phyloP scores from a whole-genome alignment of 2,329 filamentous ascomycete species.

The Fusarium brevicatenulatum region DNA sequence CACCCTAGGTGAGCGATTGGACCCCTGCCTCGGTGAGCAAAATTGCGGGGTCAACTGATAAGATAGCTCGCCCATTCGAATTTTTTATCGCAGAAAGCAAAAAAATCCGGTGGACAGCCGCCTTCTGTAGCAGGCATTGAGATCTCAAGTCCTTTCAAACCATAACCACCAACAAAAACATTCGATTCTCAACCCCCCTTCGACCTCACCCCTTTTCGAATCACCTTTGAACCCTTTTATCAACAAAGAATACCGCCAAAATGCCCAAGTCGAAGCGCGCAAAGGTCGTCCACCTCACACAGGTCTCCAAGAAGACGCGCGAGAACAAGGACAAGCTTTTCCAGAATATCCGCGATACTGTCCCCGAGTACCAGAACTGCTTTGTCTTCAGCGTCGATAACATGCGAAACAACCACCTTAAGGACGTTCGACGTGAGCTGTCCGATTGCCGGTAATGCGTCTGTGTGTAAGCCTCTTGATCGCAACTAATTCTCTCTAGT shows the following conservation, averaged over 20 bases:
- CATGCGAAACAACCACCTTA: slow-evolving; percentile 97
- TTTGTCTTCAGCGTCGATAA: slow-evolving; percentile 96
- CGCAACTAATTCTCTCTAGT: slow-evolving; percentile 56
- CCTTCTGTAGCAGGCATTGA: slow-evolving; percentile 35
- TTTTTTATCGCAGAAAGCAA: slow-evolving; percentile 43
- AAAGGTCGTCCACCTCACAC: slow-evolving; percentile 88
- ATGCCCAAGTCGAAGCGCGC: slow-evolving; percentile 99
- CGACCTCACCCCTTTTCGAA: neutral
- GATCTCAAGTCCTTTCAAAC: slow-evolving; percentile 15
- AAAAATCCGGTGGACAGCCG: slow-evolving; percentile 42
- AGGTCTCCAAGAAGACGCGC: slow-evolving; percentile 91
- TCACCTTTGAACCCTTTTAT: neutral
- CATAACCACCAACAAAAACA: slow-evolving; percentile 1
- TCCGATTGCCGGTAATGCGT: slow-evolving; percentile 78
- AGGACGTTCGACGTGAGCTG: slow-evolving; percentile 87
- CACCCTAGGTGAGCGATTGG: slow-evolving; percentile 20
- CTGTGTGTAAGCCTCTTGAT: neutral
- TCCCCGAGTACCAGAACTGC: slow-evolving; percentile 88
- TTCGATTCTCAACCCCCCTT: slow-evolving; percentile 5
- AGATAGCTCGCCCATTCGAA: slow-evolving; percentile 16
- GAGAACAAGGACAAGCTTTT: slow-evolving; percentile 93
- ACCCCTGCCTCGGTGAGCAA: slow-evolving; percentile 36
- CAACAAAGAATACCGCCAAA: slow-evolving; percentile 41
- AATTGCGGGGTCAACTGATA: slow-evolving; percentile 45
- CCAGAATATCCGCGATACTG: slow-evolving; percentile 84